Evolutionary conservation across 108 stramenopile species (phyloP).

Genomic region (Craspedostauros australis): DNA sequence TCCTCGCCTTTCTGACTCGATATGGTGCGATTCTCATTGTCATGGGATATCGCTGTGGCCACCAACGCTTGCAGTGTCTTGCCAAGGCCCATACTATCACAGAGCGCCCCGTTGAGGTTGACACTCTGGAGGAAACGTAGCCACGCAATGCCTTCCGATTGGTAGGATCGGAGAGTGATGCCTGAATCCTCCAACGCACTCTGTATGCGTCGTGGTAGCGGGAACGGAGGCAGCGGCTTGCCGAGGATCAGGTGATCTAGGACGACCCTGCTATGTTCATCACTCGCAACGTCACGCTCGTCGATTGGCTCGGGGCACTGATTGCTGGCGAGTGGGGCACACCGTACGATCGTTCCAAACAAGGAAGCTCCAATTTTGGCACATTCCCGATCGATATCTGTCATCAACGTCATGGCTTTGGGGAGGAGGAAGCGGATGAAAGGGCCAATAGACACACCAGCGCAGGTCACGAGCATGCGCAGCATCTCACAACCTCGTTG

Average conservation of each 20-base stretch:
- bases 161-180: conserved; percentile 63
- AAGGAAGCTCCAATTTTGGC: conserved; percentile 50
- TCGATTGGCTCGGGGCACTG: conserved; percentile 15
- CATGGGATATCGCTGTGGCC: conserved; percentile 56
- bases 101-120: conserved; percentile 72
- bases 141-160: conserved; percentile 85
- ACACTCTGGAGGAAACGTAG: conserved; percentile 72
- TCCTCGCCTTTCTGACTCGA: too few relatives aligned
- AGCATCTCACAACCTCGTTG: too few relatives aligned
- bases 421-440: conserved; percentile 69
- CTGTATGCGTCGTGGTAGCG: conserved; percentile 34
- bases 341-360: conserved; percentile 68
- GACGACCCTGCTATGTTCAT: conserved; percentile 33
- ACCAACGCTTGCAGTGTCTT: conserved; percentile 78
- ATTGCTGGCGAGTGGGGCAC: conserved; percentile 62
- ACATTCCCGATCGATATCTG: conserved; percentile 52
- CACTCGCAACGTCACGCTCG: neutral
- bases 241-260: conserved; percentile 85
- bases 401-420: conserved; percentile 71
- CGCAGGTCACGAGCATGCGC: too few relatives aligned
- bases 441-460: conserved; percentile 36
- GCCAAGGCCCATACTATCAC: conserved; percentile 87
- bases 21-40: neutral
- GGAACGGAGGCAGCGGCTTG: conserved; percentile 59
- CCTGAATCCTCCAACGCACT: conserved; percentile 28